Base-by-base conservation (phyloP, 768 basidiomycete genomes). In the Termitomyces sp. region DNA sequence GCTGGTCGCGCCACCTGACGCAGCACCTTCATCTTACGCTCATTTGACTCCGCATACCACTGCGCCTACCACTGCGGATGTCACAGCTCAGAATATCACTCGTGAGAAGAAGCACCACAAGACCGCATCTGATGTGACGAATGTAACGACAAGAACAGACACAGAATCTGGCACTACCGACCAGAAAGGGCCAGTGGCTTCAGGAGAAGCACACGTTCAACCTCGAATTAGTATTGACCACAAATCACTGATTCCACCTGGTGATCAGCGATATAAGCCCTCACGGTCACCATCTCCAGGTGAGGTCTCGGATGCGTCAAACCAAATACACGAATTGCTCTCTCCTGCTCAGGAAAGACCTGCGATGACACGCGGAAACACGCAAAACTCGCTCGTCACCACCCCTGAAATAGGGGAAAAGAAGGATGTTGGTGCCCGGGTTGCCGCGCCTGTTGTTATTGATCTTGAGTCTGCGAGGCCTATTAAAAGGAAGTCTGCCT, bases 1-100 rank as follows among this genome's bases (percentile, higher is more conserved):
- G 52, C 75, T 90, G 60, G 83, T 89, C 58, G 85, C 85, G 52
- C 88, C 87, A 49, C 86, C 87, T 39, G 89, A 88, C 68, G 84
- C 83, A 60, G 76, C 82, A 9, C 77, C 78, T 16, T 72, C 67
- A 45, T 70, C 76, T 14, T 82, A 84, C 63, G 74, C 80, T 28
- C 77, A 79, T 53, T 72, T 85, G 45, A 74, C 79, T 5, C 79
- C 82, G 54, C 82, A 82, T 14, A 67, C 76, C 21, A 73, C 79
- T 28, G 76, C 79, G 12, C 82, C 84, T 58, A 62, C 73, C 40
- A 63, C 65, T 28, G 64, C 56, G 60, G 64, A 67, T 63, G 12
- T 43, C 28, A 47, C 3, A 17, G 32, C 32, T 41, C 59, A 58
- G 30, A 54, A 58, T 40, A 35, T 19, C 41, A 43, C 45, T 5